These are phyloP conservation scores for Cenchrus purpureus DNA, from an alignment of 176 grass and related monocot species.

Conservation along the genomic window DNA sequence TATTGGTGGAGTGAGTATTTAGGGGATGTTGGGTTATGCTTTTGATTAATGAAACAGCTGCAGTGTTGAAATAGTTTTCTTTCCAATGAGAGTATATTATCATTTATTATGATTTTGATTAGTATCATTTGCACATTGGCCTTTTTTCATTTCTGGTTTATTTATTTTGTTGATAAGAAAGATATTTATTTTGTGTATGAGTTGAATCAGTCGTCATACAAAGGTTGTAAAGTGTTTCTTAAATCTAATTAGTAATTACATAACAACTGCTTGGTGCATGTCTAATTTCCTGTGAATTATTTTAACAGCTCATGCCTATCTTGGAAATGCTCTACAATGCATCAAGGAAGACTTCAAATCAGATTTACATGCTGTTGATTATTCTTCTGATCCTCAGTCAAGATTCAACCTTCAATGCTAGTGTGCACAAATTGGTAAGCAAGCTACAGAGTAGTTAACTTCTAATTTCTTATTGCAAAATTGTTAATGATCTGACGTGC, in stretches of 20 bases:
- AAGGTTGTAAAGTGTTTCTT: slow-evolving; percentile 12
- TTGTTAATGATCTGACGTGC: slow-evolving; percentile 11
- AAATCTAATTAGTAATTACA: slow-evolving; percentile 9
- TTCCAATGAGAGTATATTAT: background rate
- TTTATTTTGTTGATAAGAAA: background rate
- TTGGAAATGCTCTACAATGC: slow-evolving; percentile 98
- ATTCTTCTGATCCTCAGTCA: slow-evolving; percentile 99
- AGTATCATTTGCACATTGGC: background rate
- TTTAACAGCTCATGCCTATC: slow-evolving; percentile 83
- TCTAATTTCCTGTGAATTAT: slow-evolving; percentile 28
- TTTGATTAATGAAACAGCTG: slow-evolving; percentile 24
- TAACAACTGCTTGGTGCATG: slow-evolving; percentile 7
- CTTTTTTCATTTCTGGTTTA: slow-evolving; percentile 31
- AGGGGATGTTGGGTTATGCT: slow-evolving; percentile 4
- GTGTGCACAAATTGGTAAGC: slow-evolving; percentile 94
- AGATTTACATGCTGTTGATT: slow-evolving; percentile 98
- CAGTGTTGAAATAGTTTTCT: background rate
- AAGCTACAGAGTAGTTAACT: slow-evolving; percentile 1
- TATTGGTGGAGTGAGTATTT: slow-evolving; percentile 28
- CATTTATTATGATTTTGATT: slow-evolving; percentile 26
- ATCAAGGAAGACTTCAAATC: slow-evolving; percentile 95
- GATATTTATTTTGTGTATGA: background rate
- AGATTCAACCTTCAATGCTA: slow-evolving; percentile 98
- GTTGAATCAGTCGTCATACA: background rate
- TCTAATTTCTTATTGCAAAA: slow-evolving; percentile 39